Base-by-base conservation (phyloP, 1,139 yeast species). In the Lodderomyces jiufengensis region DNA sequence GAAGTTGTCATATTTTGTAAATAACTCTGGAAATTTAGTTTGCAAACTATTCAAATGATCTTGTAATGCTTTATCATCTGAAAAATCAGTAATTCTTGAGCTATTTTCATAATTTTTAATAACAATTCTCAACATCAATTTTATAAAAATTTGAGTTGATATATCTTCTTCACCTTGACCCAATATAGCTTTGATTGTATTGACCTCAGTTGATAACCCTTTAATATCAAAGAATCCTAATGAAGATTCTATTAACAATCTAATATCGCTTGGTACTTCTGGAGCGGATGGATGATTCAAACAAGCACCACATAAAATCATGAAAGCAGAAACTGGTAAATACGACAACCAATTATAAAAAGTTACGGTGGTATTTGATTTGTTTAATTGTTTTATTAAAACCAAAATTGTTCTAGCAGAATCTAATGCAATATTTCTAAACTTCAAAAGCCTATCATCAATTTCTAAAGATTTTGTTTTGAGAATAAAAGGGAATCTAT, bases 401-500 rank as follows among this genome's bases (percentile, higher is more conserved):
- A 51, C 49, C 23, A 67, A 44, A 5, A 66, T 58, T 1, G 71
- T 66, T 38, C 71, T 49, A 3, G 72, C 64, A 15, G 68, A 52
- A 36, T 63, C 57, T 18, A 60, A 41, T 1, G 62, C 55, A 22
- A 61, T 33, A 24, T 52, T 51, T 27, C 69, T 43, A 34, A 54
- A 52, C 26, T 46, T 51, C 2, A 43, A 29, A 20, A 45, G 41
- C 20, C 51, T 47, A 6, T 39, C 40, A 16, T 48, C 46, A 27
- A 46, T 42, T 13, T 46, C 48, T 21, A 38, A 35, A 15, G 52
- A 50, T 1, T 46, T 42, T 3, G 48, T 41, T 22, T 34, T 47
- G 49, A 54, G 41, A 41, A 52, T 43, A 31, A 59, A 59, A 1
- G 70, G 69, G 13, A 63, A 45, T 24, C 68, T 45, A 44, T 66